Conservation (phyloP, 495 filamentous ascomycete genomes). For the Annulohypoxylon maeteangense region DNA sequence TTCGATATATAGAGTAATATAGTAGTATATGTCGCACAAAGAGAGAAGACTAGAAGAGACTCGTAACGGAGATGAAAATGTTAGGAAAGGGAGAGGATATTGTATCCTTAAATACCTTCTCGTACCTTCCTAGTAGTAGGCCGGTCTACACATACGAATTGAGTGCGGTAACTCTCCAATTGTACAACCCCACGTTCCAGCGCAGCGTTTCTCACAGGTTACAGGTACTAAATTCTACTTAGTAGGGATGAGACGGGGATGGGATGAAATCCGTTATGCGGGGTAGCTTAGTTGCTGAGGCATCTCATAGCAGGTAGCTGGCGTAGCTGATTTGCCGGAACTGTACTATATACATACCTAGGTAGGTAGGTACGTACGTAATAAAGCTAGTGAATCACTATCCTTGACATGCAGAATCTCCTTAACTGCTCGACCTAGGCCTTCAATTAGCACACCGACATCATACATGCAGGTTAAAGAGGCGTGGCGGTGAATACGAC, state of each 20-base stretch:
- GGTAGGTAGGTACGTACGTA: too few relatives aligned
- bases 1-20: neutral
- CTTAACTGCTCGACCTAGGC: slow-evolving; percentile 12
- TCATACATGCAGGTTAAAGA: slow-evolving; percentile 25
- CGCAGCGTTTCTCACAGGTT: slow-evolving; percentile 36
- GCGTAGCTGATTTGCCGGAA: slow-evolving; percentile 19
- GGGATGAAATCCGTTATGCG: slow-evolving; percentile 33
- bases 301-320: slow-evolving; percentile 26
- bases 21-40: slow-evolving; percentile 6
- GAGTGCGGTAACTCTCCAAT: slow-evolving; percentile 33
- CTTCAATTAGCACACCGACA: slow-evolving; percentile 22
- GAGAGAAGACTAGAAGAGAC: neutral
- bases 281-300: slow-evolving; percentile 29
- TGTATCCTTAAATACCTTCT: slow-evolving; percentile 29
- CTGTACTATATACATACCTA: too few relatives aligned
- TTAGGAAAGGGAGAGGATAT: slow-evolving; percentile 1
- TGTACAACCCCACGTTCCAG: slow-evolving; percentile 42
- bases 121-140: slow-evolving; percentile 8
- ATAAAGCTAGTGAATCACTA: slow-evolving; percentile 18
- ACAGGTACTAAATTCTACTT: slow-evolving; percentile 10
- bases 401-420: slow-evolving; percentile 2
- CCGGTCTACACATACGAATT: neutral
- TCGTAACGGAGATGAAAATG: slow-evolving; percentile 8
- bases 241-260: slow-evolving; percentile 7
- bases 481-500: slow-evolving; percentile 40